These are phyloP conservation scores for Cytospora schulzeri DNA, from an alignment of 2,329 filamentous ascomycete species.

Conservation along the genomic window DNA sequence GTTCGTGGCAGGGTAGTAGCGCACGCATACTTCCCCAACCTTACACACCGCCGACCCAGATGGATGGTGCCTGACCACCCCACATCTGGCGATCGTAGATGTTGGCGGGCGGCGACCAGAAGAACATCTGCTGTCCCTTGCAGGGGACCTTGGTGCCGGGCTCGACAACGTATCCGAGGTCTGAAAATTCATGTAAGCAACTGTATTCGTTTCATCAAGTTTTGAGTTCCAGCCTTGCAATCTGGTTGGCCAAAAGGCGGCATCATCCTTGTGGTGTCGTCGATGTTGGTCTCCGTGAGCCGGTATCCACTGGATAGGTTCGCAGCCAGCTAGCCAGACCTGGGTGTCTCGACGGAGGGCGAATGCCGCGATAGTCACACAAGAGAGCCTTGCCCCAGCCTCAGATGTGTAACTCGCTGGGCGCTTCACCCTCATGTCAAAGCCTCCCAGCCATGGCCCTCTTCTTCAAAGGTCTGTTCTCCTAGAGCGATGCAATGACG, in stretches of 20 bases:
- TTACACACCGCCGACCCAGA: slow-evolving; percentile 17
- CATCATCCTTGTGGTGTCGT: slow-evolving; percentile 29
- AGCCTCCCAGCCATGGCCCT: background rate
- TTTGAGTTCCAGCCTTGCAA: background rate
- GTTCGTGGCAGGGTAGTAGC: background rate
- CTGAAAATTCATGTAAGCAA: slow-evolving; percentile 26
- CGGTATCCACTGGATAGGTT: slow-evolving; percentile 15
- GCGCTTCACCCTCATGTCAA: slow-evolving; percentile 3
- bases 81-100: slow-evolving; percentile 16
- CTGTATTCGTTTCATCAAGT: slow-evolving; percentile 1
- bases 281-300: slow-evolving; percentile 19
- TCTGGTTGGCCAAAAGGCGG: slow-evolving; percentile 18
- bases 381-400: slow-evolving; percentile 28
- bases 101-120: slow-evolving; percentile 23
- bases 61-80: slow-evolving; percentile 12
- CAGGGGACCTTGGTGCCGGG: slow-evolving; percentile 26
- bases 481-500: slow-evolving; percentile 56
- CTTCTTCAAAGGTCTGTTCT: slow-evolving; percentile 21
- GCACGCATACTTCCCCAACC: background rate
- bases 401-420: slow-evolving; percentile 14
- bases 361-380: slow-evolving; percentile 1
- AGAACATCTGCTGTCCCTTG: slow-evolving; percentile 25
- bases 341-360: slow-evolving; percentile 8
- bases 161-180: slow-evolving; percentile 24
- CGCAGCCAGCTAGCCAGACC: background rate